phyloP scores from a whole-genome alignment of 2,329 filamentous ascomycete genomes.

The Beauveria varroae region DNA sequence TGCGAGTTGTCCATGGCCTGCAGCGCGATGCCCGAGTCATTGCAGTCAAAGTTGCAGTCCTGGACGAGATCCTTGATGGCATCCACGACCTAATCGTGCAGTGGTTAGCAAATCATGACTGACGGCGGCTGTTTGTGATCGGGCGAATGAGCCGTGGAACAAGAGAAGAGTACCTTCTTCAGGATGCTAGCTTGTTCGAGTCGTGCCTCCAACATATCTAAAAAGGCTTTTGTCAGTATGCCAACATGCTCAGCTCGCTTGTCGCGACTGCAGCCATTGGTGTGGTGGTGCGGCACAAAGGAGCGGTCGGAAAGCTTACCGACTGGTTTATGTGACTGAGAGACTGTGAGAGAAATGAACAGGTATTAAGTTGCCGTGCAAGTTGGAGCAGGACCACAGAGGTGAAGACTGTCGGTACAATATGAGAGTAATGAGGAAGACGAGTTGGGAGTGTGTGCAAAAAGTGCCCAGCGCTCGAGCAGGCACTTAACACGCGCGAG shows the following conservation, averaged over 20 bases:
- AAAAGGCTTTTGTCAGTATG: not conserved
- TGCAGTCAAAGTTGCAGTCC: slow-evolving; percentile 99
- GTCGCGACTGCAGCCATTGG: not conserved
- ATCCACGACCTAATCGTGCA: slow-evolving; percentile 69
- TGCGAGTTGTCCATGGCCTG: slow-evolving; percentile 99
- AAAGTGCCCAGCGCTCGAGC: slow-evolving; percentile 14
- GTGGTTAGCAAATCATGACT: slow-evolving; percentile 15
- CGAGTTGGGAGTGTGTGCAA: not conserved
- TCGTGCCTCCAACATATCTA: slow-evolving; percentile 87
- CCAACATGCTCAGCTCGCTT: not conserved
- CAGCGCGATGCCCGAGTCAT: slow-evolving; percentile 95
- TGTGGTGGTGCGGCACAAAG: not conserved
- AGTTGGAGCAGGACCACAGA: not conserved
- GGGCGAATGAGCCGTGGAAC: not conserved
- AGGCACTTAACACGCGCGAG: slow-evolving; percentile 29
- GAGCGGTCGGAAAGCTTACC: not conserved
- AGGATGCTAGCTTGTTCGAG: slow-evolving; percentile 88
- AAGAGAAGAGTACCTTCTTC: slow-evolving; percentile 65
- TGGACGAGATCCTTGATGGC: slow-evolving; percentile 99
- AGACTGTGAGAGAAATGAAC: not conserved
- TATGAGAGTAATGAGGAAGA: not conserved
- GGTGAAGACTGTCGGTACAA: not conserved
- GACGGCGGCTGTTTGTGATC: not conserved
- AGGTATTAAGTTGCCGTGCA: too few relatives aligned
- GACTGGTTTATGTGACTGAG: slow-evolving; percentile 1